A percentile compares a stretch with the other conserved stretches of the same genome.
These are phyloP conservation scores for Cymodocea nodosa DNA, from an alignment of 116 monocot species.

Conservation along the genomic window DNA sequence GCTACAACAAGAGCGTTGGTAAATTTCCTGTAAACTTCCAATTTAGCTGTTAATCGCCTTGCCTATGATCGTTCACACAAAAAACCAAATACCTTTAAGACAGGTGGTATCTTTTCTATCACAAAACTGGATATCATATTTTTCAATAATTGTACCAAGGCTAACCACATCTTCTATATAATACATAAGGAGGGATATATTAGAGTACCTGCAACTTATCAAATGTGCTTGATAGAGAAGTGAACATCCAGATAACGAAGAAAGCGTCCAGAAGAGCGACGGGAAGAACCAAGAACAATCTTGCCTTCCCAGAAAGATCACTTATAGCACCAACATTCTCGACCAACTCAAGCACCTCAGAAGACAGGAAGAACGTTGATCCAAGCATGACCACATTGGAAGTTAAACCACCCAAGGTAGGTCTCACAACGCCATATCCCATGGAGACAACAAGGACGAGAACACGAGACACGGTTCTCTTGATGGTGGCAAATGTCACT, in stretches of 20 bases:
- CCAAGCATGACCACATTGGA: constrained; percentile 88
- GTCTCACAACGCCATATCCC: constrained; percentile 91
- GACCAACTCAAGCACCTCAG: constrained; percentile 80
- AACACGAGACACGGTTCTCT: constrained; percentile 64
- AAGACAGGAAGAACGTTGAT: constrained; percentile 63
- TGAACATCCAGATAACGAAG: constrained; percentile 88
- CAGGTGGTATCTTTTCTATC: neutral
- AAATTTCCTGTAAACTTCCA: constrained; percentile 55
- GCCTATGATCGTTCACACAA: constrained; percentile 17
- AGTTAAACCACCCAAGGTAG: constrained; percentile 85
- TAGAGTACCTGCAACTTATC: constrained; percentile 71
- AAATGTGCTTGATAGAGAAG: constrained; percentile 67
- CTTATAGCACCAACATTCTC: constrained; percentile 75
- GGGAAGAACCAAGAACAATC: constrained; percentile 72
- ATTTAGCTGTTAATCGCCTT: constrained; percentile 32
- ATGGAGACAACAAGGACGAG: constrained; percentile 82
- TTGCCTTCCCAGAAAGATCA: constrained; percentile 85
- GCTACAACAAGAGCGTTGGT: constrained; percentile 43
- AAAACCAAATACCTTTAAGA: neutral
- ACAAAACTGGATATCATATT: neutral
- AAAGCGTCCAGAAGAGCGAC: constrained; percentile 80
- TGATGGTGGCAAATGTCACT: constrained; percentile 67
- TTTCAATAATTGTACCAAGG: no score
- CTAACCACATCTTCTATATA: no score
- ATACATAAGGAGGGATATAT: neutral